These are phyloP conservation scores for Mortierella sp. DNA, from an alignment of 371 early-diverging fungal species.

Conservation along the genomic window DNA sequence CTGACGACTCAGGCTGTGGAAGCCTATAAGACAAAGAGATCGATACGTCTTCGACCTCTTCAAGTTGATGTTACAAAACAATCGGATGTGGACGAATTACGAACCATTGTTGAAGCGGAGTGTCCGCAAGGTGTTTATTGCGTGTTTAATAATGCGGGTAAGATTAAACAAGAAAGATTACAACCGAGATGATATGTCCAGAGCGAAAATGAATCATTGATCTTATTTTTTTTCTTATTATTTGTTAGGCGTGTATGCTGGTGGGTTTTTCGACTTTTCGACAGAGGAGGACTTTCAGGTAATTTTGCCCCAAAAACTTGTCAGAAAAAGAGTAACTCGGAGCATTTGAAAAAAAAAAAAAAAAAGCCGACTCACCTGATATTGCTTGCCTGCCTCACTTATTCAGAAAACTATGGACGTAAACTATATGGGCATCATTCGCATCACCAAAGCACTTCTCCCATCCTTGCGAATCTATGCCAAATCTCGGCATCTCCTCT, in stretches of 20 bases:
- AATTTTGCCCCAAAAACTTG: neutral
- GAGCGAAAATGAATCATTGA: no score
- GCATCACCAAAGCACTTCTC: constrained; percentile 55
- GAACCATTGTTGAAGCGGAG: constrained; percentile 37
- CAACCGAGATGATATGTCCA: neutral
- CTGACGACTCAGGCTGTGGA: constrained; percentile 36
- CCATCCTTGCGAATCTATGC: constrained; percentile 52
- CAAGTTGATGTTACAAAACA: constrained; percentile 55
- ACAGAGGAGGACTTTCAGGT: constrained; percentile 49
- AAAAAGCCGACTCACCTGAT: neutral
- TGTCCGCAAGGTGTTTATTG: constrained; percentile 54
- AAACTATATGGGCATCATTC: constrained; percentile 58
- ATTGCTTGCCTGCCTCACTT: neutral
- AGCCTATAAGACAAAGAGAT: constrained; percentile 26
- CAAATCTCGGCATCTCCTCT: constrained; percentile 33
- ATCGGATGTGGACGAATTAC: constrained; percentile 41
- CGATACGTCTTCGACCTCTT: constrained; percentile 36
- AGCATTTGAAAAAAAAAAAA: no score
- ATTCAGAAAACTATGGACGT: constrained; percentile 58
- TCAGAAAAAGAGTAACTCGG: no score
- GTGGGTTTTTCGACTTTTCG: constrained; percentile 49
- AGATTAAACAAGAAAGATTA: no score
- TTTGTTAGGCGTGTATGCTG: constrained; percentile 35
- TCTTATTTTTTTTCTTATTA: neutral
- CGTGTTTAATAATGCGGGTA: constrained; percentile 54